Base-by-base conservation (phyloP, 2,329 filamentous ascomycete species). In the Trichoderma atrobrunneum region DNA sequence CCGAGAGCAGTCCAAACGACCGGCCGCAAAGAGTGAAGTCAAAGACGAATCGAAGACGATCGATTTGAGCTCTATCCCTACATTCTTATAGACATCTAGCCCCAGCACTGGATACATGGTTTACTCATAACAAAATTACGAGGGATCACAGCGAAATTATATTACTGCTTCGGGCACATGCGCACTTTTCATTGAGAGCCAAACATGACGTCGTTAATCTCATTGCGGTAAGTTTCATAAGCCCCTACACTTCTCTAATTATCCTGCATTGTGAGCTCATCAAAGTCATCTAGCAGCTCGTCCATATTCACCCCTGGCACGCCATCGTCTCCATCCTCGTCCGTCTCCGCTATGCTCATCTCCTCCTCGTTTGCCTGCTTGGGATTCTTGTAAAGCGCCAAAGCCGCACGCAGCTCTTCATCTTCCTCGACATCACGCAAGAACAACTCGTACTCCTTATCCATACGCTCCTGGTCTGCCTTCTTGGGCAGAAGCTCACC, bases 381-480 rank as follows among this genome's bases (percentile, higher is more conserved):
- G 77, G 86, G 82, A 73, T 86, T 87, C 85, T 95, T 97, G 85
- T 97, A 99, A 77, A 99, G 81, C 60, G 93, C 93, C 79, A 99
- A 85, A 1, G 94, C 94, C 57, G 91, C 88, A 70, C 96, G 88
- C 76, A 98, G 86, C 79, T 99, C 96, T 67, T 92, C 88, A 80
- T 99, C 96, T 80, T 98, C 95, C 83, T 99, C 97, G 12, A 99
- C 93, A 81, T 99, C 96, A 60, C 92, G 91, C 86, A 99, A 85
- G 89, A 99, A 99, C 89, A 95, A 90, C 85, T 99, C 96, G 83
- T 97, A 99, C 82, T 99, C 96, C 75, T 91, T 89, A 80, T 98
- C 95, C 85, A 97, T 90, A 74, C 91, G 90, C 73, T 95, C 93
- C 79, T 95, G 92, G 80, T 98, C 95, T 73, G 93, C 87, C 84